Evolutionary conservation across 306 rosid species (phyloP).

Genomic region (Gynostemma pentaphyllum): DNA sequence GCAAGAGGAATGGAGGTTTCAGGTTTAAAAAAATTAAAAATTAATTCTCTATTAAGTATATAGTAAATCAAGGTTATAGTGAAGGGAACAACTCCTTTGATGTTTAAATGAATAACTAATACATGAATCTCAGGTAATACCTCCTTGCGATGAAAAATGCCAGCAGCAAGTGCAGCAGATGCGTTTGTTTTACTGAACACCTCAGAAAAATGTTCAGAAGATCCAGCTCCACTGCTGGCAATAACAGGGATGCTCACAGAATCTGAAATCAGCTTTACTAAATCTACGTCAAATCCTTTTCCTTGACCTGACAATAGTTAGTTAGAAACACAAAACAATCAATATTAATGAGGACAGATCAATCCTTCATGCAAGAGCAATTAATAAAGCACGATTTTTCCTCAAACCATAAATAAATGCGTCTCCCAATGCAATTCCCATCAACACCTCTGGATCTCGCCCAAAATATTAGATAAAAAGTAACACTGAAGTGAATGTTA

Average conservation of each 20-base stretch:
- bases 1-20: background rate
- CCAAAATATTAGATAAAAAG: background rate
- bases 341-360: background rate
- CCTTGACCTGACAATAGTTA: constrained; percentile 71
- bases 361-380: background rate
- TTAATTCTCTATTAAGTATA: background rate
- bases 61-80: background rate
- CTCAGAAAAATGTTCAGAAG: constrained; percentile 65
- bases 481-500: background rate
- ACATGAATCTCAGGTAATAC: constrained; percentile 20
- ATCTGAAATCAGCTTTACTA: constrained; percentile 62
- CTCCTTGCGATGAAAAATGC: constrained; percentile 96
- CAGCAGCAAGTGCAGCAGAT: constrained; percentile 98
- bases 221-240: constrained; percentile 96
- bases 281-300: constrained; percentile 74
- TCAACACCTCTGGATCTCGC: background rate
- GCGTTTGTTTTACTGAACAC: constrained; percentile 70
- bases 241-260: constrained; percentile 89
- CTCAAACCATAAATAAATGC: background rate
- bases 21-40: background rate
- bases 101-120: background rate
- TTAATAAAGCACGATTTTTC: background rate
- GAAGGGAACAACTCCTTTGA: background rate
- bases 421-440: background rate
- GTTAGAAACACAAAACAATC: background rate